Base-by-base conservation (phyloP, 1,284 basidiomycete genomes). In the Vanrija sp. region DNA sequence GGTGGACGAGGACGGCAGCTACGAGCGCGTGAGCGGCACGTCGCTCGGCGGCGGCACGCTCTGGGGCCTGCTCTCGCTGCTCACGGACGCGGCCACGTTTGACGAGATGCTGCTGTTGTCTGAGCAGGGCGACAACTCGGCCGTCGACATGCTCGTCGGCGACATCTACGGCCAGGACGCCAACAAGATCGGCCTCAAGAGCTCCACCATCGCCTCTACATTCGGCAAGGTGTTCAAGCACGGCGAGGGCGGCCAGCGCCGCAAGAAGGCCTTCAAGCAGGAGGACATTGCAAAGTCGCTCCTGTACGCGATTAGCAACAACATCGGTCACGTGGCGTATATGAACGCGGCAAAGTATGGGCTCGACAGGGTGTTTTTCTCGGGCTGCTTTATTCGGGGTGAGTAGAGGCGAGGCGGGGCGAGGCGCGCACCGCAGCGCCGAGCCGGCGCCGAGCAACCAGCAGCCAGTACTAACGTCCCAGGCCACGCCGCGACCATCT, bases 271-370 rank as follows among this genome's bases (percentile, higher is more conserved):
- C 53, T 98, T 97, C 78, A 85, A 81, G 38, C 84, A 92, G 6
- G 91, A 98, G 75, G 96, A 99, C 74, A 95, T 99, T 71, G 92
- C 91, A 78, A 87, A 86, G 73, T 91, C 89, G 75, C 78, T 98
- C 68, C 81, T 98, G 28, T 98, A 98, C 76, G 95, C 94, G 16
- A 86, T 99, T 59, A 93, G 90, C 65, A 99, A 99, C 79, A 99
- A 99, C 77, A 99, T 99, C 66, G 96, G 96, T 6, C 96, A 99
- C 77, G 98, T 99, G 79, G 96, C 96, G 90, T 97, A 95, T 78
- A 97, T 99, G 95, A 98, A 98, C 71, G 96, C 96, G 47, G 96
- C 98, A 76, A 98, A 98, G 81, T 97, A 98, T 75, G 88, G 91
- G 61, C 78, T 99, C 55, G 91, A 98, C 69, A 85, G 91, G 68